These are phyloP conservation scores for Colletotrichum tropicale DNA, from an alignment of 2,329 filamentous ascomycete species.

Conservation along the genomic window DNA sequence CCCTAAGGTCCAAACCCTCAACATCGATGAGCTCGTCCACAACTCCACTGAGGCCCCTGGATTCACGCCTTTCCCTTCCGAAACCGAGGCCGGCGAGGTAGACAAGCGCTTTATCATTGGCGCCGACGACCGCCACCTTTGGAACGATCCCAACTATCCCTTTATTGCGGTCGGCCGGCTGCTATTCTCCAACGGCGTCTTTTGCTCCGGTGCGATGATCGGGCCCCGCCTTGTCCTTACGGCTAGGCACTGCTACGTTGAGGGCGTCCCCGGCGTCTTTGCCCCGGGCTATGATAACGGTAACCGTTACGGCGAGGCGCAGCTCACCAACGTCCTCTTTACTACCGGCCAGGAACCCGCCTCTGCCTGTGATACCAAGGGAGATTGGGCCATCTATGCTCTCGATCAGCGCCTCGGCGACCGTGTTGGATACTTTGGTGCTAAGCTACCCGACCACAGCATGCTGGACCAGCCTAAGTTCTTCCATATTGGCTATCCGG, in stretches of 20 bases:
- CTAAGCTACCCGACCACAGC: constrained; percentile 12
- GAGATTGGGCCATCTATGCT: constrained; percentile 29
- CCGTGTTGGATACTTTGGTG: constrained; percentile 24
- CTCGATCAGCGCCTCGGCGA: constrained; percentile 28
- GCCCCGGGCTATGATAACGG: constrained; percentile 26
- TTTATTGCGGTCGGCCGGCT: constrained; percentile 19
- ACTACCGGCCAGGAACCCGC: background rate
- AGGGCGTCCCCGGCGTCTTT: constrained; percentile 22
- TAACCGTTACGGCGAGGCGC: constrained; percentile 2
- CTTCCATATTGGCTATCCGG: constrained; percentile 23
- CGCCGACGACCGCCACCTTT: constrained; percentile 24
- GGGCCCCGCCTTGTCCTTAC: constrained; percentile 30
- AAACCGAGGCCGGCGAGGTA: background rate
- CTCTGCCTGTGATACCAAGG: constrained; percentile 22
- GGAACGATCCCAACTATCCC: constrained; percentile 22
- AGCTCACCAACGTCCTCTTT: background rate
- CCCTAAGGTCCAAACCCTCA: background rate
- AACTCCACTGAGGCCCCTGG: background rate
- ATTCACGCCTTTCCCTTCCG: background rate
- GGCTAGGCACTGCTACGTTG: constrained; percentile 27
- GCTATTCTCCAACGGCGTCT: constrained; percentile 24
- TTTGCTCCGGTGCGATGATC: constrained; percentile 28
- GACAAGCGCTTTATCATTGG: constrained; percentile 26
- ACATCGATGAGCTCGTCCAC: background rate
- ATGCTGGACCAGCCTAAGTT: constrained; percentile 13